Evolutionary conservation across 164 flowering plant genomes (phyloP), one percentile per base, ranked within the genome.

Genomic region (Sextonia rubra): DNA sequence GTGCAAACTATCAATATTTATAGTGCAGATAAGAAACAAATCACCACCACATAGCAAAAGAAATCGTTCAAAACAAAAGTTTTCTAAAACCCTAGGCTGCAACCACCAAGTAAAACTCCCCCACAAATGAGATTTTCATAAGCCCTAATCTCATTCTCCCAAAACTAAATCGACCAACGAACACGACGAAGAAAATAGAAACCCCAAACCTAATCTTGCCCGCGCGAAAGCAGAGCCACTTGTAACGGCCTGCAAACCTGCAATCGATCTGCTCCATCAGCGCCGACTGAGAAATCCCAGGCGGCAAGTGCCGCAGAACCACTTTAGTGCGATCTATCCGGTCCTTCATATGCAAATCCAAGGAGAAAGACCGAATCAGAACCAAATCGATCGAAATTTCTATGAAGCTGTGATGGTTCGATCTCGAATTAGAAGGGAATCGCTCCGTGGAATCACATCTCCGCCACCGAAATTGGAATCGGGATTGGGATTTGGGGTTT

Each of bases 301-400:
- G 93, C 73, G 98, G 98, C 87, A 93, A 85, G 87, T 89, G 97
- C 82, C 98, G 86, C 23, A 93, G 75, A 82, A 91, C 97, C 56
- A 91, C 93, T 78, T 93, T 91, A 32, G 92, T 90, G 70, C 92
- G 92, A 84, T 89, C 88, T 37, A 73, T 69, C 44, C 82, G 82
- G 66, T 87, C 91, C 82, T 86, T 87, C 91, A 89, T 86, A 68
- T 70, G 68, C 44, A 44, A 66, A 66, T 66, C 69, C n/a, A n/a
- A n/a, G 68, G 9, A 64, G 37, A 64, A 29, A 17, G 30, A 64
- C 2, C 3, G 66, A 62, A 22, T 1, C n/a, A 12, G 29, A 25
- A 25, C 9, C 47, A 27, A 65, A 65, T 37, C 47, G 9, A 14
- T 18, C 20, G 24, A 66, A 25, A 66, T 44, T 32, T n/a, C 8